Conservation (phyloP, 306 rosid species). For the Sophora flavescens region DNA sequence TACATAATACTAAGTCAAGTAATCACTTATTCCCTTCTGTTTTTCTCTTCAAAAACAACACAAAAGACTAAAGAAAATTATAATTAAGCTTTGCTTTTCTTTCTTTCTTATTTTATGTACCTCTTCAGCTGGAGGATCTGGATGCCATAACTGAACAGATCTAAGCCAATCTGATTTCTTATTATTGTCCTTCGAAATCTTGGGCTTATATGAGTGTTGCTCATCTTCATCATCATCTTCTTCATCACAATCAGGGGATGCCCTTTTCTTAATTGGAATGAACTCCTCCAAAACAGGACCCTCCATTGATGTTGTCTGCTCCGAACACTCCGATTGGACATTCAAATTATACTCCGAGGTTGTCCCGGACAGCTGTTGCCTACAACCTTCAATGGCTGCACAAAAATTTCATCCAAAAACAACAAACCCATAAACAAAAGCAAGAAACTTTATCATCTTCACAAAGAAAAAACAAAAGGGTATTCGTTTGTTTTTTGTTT, state of each 20-base stretch:
- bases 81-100: background rate
- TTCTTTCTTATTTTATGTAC: conserved; percentile 44
- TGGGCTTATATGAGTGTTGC: conserved; percentile 49
- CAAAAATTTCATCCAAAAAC: background rate
- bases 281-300: conserved; percentile 82
- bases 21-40: background rate
- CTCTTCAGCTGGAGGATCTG: conserved; percentile 67
- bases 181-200: conserved; percentile 33
- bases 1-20: background rate
- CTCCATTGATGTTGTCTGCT: conserved; percentile 75
- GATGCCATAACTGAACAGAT: conserved; percentile 91
- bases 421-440: conserved; percentile 28
- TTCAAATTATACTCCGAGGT: conserved; percentile 65
- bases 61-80: conserved; percentile 16
- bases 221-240: conserved; percentile 50
- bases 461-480: conserved; percentile 36
- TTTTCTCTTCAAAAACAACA: conserved; percentile 9
- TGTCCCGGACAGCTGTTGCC: conserved; percentile 64
- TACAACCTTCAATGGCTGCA: conserved; percentile 81
- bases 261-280: conserved; percentile 69
- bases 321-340: conserved; percentile 87
- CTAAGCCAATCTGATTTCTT: conserved; percentile 87
- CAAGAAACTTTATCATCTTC: background rate
- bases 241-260: conserved; percentile 53
- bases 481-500: background rate